Evolutionary conservation across 345 rosid species (phyloP).

Genomic region (Fremontodendron californicum): DNA sequence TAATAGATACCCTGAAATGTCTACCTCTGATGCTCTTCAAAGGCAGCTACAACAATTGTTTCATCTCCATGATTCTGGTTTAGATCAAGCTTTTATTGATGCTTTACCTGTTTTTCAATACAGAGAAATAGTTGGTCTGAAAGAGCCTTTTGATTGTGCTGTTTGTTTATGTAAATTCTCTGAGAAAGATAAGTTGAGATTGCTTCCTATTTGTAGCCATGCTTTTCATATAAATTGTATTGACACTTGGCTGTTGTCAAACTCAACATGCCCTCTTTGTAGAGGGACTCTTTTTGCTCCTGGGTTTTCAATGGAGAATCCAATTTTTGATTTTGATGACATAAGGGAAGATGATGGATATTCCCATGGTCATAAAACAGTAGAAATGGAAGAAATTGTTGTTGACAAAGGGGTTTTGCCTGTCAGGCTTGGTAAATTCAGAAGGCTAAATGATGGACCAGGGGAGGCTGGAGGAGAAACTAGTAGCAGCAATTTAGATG

Average conservation of each 20-base stretch:
- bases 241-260: constrained; percentile 81
- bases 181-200: constrained; percentile 69
- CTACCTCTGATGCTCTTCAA: constrained; percentile 72
- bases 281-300: constrained; percentile 65
- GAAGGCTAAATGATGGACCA: constrained; percentile 36
- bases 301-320: constrained; percentile 63
- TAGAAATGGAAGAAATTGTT: constrained; percentile 55
- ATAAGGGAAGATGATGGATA: constrained; percentile 52
- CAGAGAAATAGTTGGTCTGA: constrained; percentile 60
- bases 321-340: constrained; percentile 63
- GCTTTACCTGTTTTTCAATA: constrained; percentile 79
- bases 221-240: constrained; percentile 81
- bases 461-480: constrained; percentile 63
- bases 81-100: constrained; percentile 83
- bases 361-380: constrained; percentile 35
- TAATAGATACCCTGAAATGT: constrained; percentile 59
- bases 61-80: constrained; percentile 80
- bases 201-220: constrained; percentile 80
- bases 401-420: constrained; percentile 64
- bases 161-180: constrained; percentile 80
- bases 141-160: constrained; percentile 79
- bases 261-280: constrained; percentile 79
- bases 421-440: constrained; percentile 71
- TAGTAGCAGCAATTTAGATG: constrained; percentile 73
- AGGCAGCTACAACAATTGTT: constrained; percentile 86